Evolutionary conservation across 2,329 filamentous ascomycete genomes (phyloP).

Genomic region (Pseudogymnoascus sp.): DNA sequence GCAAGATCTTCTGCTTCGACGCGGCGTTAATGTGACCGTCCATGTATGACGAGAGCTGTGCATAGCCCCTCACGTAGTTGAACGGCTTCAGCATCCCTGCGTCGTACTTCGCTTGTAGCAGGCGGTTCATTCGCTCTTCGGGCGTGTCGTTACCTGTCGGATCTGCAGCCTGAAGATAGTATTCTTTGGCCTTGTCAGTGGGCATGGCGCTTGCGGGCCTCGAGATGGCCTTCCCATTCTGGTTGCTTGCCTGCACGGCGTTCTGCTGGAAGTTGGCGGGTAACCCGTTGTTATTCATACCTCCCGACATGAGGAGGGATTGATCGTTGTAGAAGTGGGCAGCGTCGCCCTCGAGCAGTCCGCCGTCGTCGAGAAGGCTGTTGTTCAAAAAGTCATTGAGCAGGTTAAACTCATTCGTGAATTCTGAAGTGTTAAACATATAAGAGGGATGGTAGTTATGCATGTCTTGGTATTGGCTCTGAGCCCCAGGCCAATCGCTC

Average conservation of each 20-base stretch:
- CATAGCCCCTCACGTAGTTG: constrained; percentile 97
- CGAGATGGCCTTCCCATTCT: constrained; percentile 48
- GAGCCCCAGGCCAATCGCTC: constrained; percentile 66
- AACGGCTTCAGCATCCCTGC: constrained; percentile 92
- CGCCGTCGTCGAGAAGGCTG: constrained; percentile 78
- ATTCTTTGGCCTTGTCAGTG: constrained; percentile 63
- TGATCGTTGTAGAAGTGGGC: constrained; percentile 55
- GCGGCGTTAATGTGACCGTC: constrained; percentile 74
- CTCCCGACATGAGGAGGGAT: constrained; percentile 36
- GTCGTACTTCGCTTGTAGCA: constrained; percentile 92
- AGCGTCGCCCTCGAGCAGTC: constrained; percentile 60
- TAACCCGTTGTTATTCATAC: constrained; percentile 35
- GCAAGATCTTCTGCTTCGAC: constrained; percentile 83
- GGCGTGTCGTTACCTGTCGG: constrained; percentile 79
- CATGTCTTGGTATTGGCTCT: constrained; percentile 88
- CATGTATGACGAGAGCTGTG: constrained; percentile 82
- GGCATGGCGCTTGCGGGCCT: constrained; percentile 54
- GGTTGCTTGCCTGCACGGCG: constrained; percentile 29
- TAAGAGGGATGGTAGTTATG: constrained; percentile 89
- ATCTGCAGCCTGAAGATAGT: constrained; percentile 94
- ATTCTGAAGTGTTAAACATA: constrained; percentile 84
- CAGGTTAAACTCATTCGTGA: constrained; percentile 92
- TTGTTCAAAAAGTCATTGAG: constrained; percentile 94
- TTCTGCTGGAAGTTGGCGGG: constrained; percentile 30
- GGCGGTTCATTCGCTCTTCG: constrained; percentile 89